These are phyloP conservation scores for Erysimum cheiri DNA, from an alignment of 441 rosid species.

Conservation along the genomic window DNA sequence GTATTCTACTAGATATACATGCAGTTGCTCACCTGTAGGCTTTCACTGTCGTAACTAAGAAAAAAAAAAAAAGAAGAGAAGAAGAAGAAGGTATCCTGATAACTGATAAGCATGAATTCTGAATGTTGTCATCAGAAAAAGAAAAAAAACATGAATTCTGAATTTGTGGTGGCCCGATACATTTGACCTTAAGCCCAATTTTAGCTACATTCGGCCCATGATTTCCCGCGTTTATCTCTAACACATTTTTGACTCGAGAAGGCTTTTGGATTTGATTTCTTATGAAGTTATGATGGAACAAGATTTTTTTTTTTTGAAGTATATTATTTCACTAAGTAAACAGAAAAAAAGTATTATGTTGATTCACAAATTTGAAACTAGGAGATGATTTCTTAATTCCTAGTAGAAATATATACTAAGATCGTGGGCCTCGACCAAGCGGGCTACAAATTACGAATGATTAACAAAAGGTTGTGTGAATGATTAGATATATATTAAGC, in stretches of 20 bases:
- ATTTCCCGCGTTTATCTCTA: neutral
- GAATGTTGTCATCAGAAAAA: neutral
- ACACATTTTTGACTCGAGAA: neutral
- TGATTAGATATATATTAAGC: conserved; percentile 9
- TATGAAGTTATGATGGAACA: neutral
- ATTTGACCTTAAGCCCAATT: conserved; percentile 9
- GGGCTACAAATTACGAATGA: neutral
- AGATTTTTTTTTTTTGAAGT: neutral
- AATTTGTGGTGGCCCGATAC: neutral
- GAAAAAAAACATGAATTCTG: neutral
- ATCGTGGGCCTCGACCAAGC: conserved; percentile 10
- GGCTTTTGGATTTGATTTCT: no score
- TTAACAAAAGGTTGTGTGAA: conserved; percentile 10
- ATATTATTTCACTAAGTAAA: neutral
- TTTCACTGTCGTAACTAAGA: no score
- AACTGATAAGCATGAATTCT: neutral
- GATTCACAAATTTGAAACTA: neutral
- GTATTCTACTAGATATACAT: no score
- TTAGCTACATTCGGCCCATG: conserved; percentile 19
- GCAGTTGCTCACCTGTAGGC: no score
- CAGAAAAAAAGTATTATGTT: neutral
- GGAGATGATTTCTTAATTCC: neutral
- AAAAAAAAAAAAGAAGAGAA: neutral
- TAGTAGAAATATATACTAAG: no score
- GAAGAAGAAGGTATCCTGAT: neutral